Conservation (phyloP, 306 rosid species). For the Fagus crenata region DNA sequence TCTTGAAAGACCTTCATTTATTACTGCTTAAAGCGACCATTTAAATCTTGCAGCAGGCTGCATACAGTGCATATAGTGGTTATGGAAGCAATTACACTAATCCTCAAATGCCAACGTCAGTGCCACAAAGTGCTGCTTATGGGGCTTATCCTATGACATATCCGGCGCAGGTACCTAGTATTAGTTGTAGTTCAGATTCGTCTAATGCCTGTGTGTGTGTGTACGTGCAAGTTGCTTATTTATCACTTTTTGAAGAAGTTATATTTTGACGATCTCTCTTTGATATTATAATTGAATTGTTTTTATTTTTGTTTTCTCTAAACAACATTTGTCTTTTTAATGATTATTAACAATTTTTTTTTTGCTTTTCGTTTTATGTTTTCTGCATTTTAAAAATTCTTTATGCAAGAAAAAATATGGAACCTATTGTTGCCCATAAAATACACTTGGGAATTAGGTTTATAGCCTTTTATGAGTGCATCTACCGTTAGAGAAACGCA, state of each 20-base stretch:
- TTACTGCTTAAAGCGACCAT: neutral
- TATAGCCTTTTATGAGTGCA: neutral
- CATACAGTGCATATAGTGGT: constrained; percentile 73
- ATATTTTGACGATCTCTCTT: neutral
- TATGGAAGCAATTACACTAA: constrained; percentile 65
- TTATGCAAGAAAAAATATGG: neutral
- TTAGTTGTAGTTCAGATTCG: neutral
- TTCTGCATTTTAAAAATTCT: neutral
- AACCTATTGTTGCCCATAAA: neutral
- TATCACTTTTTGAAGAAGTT: neutral
- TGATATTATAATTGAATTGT: neutral
- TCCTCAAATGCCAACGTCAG: constrained; percentile 60
- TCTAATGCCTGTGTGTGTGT: neutral
- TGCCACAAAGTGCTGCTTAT: constrained; percentile 67
- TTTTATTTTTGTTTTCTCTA: neutral
- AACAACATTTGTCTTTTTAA: neutral
- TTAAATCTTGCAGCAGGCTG: constrained; percentile 52
- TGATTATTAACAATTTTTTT: neutral
- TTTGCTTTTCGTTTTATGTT: neutral
- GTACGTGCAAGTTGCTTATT: neutral
- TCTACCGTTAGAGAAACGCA: too few relatives aligned
- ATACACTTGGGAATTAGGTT: neutral
- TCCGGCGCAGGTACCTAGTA: constrained; percentile 73
- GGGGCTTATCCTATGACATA: constrained; percentile 83
- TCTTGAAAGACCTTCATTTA: constrained; percentile 6